Evolutionary conservation across 148 eudicot species (phyloP).

Genomic region (Talinum fruticosum): DNA sequence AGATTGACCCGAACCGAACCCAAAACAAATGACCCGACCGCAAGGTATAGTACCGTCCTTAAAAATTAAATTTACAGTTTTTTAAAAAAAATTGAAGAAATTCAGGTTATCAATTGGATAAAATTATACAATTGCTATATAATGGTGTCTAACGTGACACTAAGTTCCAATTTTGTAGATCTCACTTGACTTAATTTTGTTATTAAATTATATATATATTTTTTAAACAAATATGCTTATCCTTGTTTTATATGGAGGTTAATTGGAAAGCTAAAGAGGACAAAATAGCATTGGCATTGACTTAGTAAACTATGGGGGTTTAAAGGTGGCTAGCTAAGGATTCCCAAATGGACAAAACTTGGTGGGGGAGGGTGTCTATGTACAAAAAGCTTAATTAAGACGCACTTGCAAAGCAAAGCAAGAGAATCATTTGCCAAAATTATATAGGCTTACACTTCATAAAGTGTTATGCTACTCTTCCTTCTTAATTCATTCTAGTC

Average conservation of each 20-base stretch:
- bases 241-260: background rate
- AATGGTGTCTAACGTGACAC: background rate
- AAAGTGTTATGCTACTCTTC: slow-evolving; percentile 17
- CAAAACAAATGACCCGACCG: too few species aligned
- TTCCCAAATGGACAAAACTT: slow-evolving; percentile 29
- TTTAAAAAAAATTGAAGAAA: too few species aligned
- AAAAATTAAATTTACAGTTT: too few species aligned
- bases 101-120: too few species aligned
- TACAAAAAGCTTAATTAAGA: slow-evolving; percentile 25
- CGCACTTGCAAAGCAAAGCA: slow-evolving; percentile 27
- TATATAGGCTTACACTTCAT: background rate
- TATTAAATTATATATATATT: background rate
- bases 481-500: slow-evolving; percentile 18
- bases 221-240: background rate
- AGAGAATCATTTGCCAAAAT: slow-evolving; percentile 24
- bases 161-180: background rate
- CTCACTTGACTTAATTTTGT: background rate
- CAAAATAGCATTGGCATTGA: background rate
- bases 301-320: background rate
- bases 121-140: too few species aligned
- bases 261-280: background rate
- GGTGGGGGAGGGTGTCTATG: slow-evolving; percentile 30
- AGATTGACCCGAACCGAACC: too few species aligned
- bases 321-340: slow-evolving; percentile 13
- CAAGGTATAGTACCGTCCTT: too few species aligned